These are phyloP conservation scores for Chrysosporium queenslandicum DNA, from an alignment of 2,329 filamentous ascomycete species.

Conservation along the genomic window DNA sequence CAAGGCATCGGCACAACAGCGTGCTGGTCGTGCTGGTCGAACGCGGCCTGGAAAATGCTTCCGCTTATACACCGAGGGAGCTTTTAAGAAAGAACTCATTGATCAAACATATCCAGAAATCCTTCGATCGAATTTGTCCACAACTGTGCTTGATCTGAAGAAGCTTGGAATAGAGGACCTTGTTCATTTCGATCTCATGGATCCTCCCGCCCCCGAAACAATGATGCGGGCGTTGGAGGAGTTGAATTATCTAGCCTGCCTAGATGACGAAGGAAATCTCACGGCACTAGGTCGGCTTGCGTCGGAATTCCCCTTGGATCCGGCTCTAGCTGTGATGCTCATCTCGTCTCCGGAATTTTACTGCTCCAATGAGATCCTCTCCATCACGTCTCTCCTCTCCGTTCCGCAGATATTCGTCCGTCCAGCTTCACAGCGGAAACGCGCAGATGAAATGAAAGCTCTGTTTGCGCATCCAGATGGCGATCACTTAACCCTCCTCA, in stretches of 20 bases:
- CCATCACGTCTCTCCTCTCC: slow-evolving; percentile 83
- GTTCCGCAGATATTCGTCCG: slow-evolving; percentile 91
- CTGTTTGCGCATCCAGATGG: slow-evolving; percentile 87
- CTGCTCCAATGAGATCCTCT: slow-evolving; percentile 96
- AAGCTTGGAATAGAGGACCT: slow-evolving; percentile 92
- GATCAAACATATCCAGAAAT: slow-evolving; percentile 97
- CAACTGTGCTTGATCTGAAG: slow-evolving; percentile 91
- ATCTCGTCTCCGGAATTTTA: slow-evolving; percentile 97
- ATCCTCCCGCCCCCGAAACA: slow-evolving; percentile 92
- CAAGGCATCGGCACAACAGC: slow-evolving; percentile 91
- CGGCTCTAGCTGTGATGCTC: slow-evolving; percentile 89
- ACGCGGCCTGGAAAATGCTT: slow-evolving; percentile 98
- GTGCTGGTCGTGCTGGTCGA: slow-evolving; percentile 97
- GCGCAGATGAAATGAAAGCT: slow-evolving; percentile 94
- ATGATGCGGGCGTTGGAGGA: slow-evolving; percentile 97
- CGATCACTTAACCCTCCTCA: slow-evolving; percentile 90
- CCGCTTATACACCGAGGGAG: slow-evolving; percentile 84
- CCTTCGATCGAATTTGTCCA: slow-evolving; percentile 84
- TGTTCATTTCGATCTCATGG: slow-evolving; percentile 98
- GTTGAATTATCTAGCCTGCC: slow-evolving; percentile 90
- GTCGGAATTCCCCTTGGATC: slow-evolving; percentile 92
- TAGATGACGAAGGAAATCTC: slow-evolving; percentile 92
- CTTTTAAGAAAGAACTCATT: slow-evolving; percentile 96
- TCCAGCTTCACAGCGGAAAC: slow-evolving; percentile 72
- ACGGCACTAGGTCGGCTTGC: slow-evolving; percentile 76